Conservation (phyloP, 345 rosid species). For the Eucalyptus grandis region DNA sequence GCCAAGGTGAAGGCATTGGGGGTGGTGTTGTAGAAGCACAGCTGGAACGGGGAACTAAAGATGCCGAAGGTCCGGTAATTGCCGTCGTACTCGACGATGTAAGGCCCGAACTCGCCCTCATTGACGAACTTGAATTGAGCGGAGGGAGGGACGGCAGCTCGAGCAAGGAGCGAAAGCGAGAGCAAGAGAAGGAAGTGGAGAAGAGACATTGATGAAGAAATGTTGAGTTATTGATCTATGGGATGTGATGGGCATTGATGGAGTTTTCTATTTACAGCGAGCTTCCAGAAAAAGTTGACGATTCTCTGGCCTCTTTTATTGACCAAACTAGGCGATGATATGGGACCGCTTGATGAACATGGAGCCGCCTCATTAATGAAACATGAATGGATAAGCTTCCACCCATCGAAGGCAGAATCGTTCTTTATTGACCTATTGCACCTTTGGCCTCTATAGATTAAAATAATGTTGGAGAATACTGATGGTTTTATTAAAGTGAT, state of each 20-base stretch:
- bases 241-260: neutral
- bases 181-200: neutral
- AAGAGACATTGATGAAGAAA: neutral
- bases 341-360: neutral
- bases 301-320: neutral
- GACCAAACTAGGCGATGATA: neutral
- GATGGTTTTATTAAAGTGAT: no score
- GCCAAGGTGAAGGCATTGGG: slow-evolving; percentile 58
- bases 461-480: no score
- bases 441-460: neutral
- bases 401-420: no score
- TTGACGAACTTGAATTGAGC: slow-evolving; percentile 23
- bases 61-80: slow-evolving; percentile 12
- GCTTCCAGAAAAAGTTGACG: neutral
- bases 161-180: neutral
- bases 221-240: neutral
- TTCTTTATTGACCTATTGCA: neutral
- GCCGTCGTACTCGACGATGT: slow-evolving; percentile 22
- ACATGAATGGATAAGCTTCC: no score
- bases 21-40: slow-evolving; percentile 56
- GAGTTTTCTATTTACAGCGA: neutral
- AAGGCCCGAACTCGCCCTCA: slow-evolving; percentile 23
- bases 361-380: neutral
- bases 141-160: slow-evolving; percentile 20
- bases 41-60: slow-evolving; percentile 23